phyloP scores from a whole-genome alignment of 2,329 filamentous ascomycete genomes.

The Aureobasidium sp. region DNA sequence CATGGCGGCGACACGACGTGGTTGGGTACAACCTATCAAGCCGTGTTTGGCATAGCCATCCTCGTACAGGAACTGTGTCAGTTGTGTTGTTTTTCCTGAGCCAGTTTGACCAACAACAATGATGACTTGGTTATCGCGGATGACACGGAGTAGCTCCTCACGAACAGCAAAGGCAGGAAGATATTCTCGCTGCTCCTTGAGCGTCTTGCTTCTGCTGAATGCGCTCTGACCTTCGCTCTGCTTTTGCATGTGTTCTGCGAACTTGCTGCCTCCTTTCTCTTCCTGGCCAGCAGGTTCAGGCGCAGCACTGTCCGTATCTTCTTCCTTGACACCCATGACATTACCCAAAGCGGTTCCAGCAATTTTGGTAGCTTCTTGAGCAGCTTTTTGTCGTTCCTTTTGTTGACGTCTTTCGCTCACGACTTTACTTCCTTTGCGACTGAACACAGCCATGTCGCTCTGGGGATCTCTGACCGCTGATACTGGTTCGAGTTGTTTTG shows the following conservation, averaged over 20 bases:
- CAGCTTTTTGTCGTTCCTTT: conserved; percentile 86
- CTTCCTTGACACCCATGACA: conserved; percentile 90
- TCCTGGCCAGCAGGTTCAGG: conserved; percentile 54
- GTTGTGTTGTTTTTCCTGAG: conserved; percentile 93
- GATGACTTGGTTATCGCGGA: conserved; percentile 92
- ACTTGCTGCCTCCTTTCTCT: conserved; percentile 64
- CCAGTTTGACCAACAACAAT: conserved; percentile 97
- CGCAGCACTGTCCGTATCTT: conserved; percentile 77
- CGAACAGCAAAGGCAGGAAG: conserved; percentile 93
- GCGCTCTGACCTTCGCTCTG: conserved; percentile 67
- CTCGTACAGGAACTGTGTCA: conserved; percentile 93
- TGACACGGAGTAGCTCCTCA: conserved; percentile 84
- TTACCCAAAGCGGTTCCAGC: conserved; percentile 90
- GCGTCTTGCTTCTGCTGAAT: conserved; percentile 86
- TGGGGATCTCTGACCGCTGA: conserved; percentile 88
- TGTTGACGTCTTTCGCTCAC: conserved; percentile 88
- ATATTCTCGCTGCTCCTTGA: conserved; percentile 86
- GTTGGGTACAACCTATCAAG: conserved; percentile 94
- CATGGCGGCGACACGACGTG: conserved; percentile 94
- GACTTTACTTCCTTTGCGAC: conserved; percentile 86
- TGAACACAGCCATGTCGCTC: conserved; percentile 98
- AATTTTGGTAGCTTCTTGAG: conserved; percentile 88
- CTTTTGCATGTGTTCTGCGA: conserved; percentile 87
- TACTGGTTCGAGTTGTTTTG: conserved; percentile 91
- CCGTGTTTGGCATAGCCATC: conserved; percentile 84